phyloP scores from a whole-genome alignment of 352 stramenopile species.

The Albugo candida region DNA sequence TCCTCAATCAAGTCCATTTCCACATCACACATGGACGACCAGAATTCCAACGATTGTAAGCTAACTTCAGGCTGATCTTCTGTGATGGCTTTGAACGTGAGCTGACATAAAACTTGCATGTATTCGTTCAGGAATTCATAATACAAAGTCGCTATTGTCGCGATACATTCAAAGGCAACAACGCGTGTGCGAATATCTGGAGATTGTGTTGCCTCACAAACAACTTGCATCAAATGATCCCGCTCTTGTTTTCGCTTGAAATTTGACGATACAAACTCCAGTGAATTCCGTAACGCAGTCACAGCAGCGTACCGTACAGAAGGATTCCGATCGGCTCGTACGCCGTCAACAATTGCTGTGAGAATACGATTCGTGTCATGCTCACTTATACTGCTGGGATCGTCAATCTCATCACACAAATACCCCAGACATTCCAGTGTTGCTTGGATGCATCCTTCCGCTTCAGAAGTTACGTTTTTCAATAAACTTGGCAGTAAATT shows the following conservation, averaged over 20 bases:
- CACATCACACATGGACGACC: conserved; percentile 92
- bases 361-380: conserved; percentile 90
- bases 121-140: conserved; percentile 92
- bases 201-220: conserved; percentile 91
- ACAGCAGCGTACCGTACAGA: conserved; percentile 84
- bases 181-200: conserved; percentile 71
- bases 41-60: conserved; percentile 95
- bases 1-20: conserved; percentile 89
- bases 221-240: conserved; percentile 90
- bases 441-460: conserved; percentile 82
- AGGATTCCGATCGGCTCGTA: conserved; percentile 66
- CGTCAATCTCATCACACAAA: conserved; percentile 59
- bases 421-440: conserved; percentile 75
- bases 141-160: conserved; percentile 88
- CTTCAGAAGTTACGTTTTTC: conserved; percentile 78
- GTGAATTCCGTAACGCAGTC: conserved; percentile 84
- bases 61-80: conserved; percentile 84
- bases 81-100: conserved; percentile 88
- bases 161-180: conserved; percentile 91
- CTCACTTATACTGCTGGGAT: conserved; percentile 41
- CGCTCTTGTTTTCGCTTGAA: conserved; percentile 91
- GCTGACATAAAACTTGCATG: conserved; percentile 92
- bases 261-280: conserved; percentile 91
- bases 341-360: conserved; percentile 93
- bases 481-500: conserved; percentile 82